Evolutionary conservation across 371 early-diverging fungal species (phyloP).

Genomic region (Chytridium lagenaria): DNA sequence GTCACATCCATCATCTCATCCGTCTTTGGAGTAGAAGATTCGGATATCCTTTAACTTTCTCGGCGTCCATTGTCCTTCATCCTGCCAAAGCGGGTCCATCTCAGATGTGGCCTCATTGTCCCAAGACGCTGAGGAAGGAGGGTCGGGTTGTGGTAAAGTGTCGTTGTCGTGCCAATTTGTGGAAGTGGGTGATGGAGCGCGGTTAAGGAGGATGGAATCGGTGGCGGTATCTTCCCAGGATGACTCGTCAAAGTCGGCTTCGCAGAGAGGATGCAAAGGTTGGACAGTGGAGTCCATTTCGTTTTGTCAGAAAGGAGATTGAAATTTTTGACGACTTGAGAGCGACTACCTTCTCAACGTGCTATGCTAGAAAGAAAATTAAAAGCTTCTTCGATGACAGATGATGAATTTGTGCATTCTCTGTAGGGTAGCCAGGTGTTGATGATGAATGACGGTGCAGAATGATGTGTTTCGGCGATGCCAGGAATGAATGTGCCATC

Average conservation of each 20-base stretch:
- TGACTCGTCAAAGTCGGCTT: neutral
- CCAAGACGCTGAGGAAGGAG: neutral
- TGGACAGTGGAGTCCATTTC: neutral
- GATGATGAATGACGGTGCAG: too few species aligned
- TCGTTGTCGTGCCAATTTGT: neutral
- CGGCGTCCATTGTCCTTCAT: neutral
- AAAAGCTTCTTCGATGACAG: too few species aligned
- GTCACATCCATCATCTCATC: neutral
- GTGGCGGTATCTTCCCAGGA: neutral
- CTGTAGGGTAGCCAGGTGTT: too few species aligned
- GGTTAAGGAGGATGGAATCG: neutral
- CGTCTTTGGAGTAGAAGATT: neutral
- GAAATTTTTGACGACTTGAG: too few species aligned
- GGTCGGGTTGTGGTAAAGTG: too few species aligned
- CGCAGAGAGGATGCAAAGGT: neutral
- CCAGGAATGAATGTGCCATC: too few species aligned
- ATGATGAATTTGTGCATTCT: too few species aligned
- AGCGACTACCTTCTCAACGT: too few species aligned
- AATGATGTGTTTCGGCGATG: too few species aligned
- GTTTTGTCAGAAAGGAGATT: too few species aligned
- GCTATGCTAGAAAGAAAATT: too few species aligned
- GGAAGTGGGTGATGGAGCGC: neutral
- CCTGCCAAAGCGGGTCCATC: neutral
- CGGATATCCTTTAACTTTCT: neutral
- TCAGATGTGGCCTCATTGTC: neutral